Conservation (phyloP, 768 basidiomycete genomes). For the Chlorophyllum brunneum region DNA sequence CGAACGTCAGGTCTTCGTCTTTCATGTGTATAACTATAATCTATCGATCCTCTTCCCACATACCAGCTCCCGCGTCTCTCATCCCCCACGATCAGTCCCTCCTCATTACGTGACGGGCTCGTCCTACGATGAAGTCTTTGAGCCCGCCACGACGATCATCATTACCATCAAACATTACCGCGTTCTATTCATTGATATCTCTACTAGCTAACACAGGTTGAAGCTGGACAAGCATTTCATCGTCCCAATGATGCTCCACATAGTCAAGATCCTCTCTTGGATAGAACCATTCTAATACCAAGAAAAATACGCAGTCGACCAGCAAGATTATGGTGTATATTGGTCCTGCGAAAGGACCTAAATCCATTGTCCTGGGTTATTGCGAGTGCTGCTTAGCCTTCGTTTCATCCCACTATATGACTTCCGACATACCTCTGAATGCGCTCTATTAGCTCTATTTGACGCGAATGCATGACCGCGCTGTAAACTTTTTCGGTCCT, state of each 20-base stretch:
- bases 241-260: constrained; percentile 64
- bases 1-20: constrained; percentile 11
- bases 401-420: background rate
- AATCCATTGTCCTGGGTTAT: constrained; percentile 58
- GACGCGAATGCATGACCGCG: constrained; percentile 54
- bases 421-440: constrained; percentile 56
- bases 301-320: constrained; percentile 86
- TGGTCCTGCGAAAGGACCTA: constrained; percentile 78
- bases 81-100: background rate
- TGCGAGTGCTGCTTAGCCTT: constrained; percentile 2
- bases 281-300: constrained; percentile 79
- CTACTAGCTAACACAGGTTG: constrained; percentile 11
- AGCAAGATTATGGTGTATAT: constrained; percentile 88
- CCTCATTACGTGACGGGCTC: background rate
- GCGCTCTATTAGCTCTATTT: constrained; percentile 73
- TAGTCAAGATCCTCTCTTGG: constrained; percentile 77
- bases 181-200: constrained; percentile 9
- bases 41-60: constrained; percentile 13
- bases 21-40: constrained; percentile 15
- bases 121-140: background rate
- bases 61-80: constrained; percentile 1
- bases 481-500: constrained; percentile 85
- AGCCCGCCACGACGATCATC: background rate
- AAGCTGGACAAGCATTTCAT: constrained; percentile 28
- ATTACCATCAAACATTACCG: background rate